Base-by-base conservation (phyloP, 2,329 filamentous ascomycete genomes). In the Cryphonectria carpinicola region DNA sequence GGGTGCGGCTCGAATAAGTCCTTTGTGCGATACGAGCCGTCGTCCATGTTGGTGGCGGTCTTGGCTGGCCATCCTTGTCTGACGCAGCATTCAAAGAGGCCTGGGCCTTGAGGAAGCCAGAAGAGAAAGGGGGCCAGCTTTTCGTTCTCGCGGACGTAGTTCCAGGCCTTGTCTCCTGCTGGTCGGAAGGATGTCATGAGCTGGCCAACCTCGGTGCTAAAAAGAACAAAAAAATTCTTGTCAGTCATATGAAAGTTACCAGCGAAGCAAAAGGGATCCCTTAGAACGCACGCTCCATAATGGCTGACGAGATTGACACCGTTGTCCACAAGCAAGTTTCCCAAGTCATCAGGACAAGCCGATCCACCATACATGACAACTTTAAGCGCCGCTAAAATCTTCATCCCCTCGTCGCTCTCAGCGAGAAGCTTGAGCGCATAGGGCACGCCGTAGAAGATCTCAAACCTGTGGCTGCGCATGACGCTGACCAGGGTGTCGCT, bases 381-480 rank as follows among this genome's bases (percentile, higher is more conserved):
- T 74, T 87, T 85, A 14, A 85, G 80, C 35, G 79, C 78, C 0
- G 78, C 77, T 22, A 90, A 77, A 1, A 79, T 79, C 0, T 79
- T 75, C 19, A 90, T 82, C 0, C 89, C 90, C 25, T 85, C 82
- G 0, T 86, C 80, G 0, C 84, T 84, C 75, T 92, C 90, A 0
- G 85, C 85, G 1, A 92, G 81, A 0, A 92, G 79, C 75, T 92
- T 91, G 25, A 92, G 77, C 0, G 87, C 85, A 73, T 91, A 92
- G 0, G 90, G 90, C 0, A 92, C 90, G 3, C 83, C 85, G 70
- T 90, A 85, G 43, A 92, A 85, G 28, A 87, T 84, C 67, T 90
- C 83, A 0, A 86, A 82, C 25, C 82, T 73, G 69, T 83, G 76
- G 10, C 76, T 76, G 10, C 78, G 73, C 74, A 89, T 81, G 14